Percentiles rank a stretch among this genome's conserved stretches.
Evolutionary conservation across 192 early-diverging fungal genomes (phyloP).

Genomic region (Podila epigama): DNA sequence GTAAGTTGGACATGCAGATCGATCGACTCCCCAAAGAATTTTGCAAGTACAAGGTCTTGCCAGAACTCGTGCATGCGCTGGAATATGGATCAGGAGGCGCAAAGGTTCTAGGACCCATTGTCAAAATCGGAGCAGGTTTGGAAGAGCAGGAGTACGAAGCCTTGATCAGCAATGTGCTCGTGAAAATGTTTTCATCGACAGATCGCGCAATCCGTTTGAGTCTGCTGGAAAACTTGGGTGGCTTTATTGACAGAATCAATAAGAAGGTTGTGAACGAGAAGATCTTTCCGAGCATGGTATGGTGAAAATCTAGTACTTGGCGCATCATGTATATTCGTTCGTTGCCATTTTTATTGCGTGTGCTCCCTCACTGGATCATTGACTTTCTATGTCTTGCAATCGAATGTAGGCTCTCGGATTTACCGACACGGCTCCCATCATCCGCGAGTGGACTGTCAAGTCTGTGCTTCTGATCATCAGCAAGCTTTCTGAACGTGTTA

Average conservation of each 20-base stretch:
- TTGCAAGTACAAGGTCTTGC: conserved; percentile 92
- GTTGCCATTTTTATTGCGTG: too few species aligned
- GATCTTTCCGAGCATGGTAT: conserved; percentile 87
- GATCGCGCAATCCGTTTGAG: conserved; percentile 88
- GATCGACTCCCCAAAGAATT: conserved; percentile 84
- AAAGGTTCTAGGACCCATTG: conserved; percentile 77
- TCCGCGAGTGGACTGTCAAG: conserved; percentile 93
- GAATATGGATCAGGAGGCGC: conserved; percentile 83
- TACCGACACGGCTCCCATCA: conserved; percentile 84
- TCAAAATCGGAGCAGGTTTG: conserved; percentile 83
- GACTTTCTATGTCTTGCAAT: not conserved
- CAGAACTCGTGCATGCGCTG: conserved; percentile 85
- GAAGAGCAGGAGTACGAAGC: conserved; percentile 77
- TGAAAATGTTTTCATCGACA: conserved; percentile 86
- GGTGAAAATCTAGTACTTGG: too few species aligned
- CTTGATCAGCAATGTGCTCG: conserved; percentile 73
- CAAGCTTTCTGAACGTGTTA: conserved; percentile 70
- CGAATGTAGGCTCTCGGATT: conserved; percentile 78
- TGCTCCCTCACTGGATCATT: too few species aligned
- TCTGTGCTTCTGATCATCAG: conserved; percentile 72
- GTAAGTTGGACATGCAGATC: conserved; percentile 75
- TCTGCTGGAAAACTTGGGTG: conserved; percentile 81
- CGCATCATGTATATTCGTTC: too few species aligned
- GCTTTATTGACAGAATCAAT: conserved; percentile 74
- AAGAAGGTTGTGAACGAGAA: conserved; percentile 77